These are phyloP conservation scores for Cladobotryum protrusum DNA, from an alignment of 2,329 filamentous ascomycete genomes.

Conservation along the genomic window DNA sequence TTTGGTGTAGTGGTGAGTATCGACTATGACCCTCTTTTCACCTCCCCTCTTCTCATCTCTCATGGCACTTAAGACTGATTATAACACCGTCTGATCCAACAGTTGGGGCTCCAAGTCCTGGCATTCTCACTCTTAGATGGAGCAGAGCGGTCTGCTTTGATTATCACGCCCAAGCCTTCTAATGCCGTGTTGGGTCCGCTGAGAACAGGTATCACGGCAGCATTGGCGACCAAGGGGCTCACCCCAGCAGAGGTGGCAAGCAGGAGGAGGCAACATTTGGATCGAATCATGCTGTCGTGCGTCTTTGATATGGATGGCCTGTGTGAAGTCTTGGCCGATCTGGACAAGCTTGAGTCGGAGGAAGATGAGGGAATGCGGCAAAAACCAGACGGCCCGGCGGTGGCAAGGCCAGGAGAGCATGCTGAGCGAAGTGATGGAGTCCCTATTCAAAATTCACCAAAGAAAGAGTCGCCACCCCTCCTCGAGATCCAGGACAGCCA, in stretches of 20 bases:
- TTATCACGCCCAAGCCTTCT: slow-evolving; percentile 44
- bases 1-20: slow-evolving; percentile 40
- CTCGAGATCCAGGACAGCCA: slow-evolving; percentile 30
- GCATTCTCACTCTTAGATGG: slow-evolving; percentile 32
- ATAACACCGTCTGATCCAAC: not conserved
- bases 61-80: too few relatives aligned
- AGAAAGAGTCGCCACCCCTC: not conserved
- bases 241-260: slow-evolving; percentile 14
- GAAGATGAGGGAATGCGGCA: not conserved
- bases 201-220: slow-evolving; percentile 33
- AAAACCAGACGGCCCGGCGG: not conserved
- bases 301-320: slow-evolving; percentile 55
- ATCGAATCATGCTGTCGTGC: slow-evolving; percentile 46
- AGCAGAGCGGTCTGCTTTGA: slow-evolving; percentile 26
- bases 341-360: slow-evolving; percentile 30
- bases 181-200: slow-evolving; percentile 36
- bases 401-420: not conserved
- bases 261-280: slow-evolving; percentile 33
- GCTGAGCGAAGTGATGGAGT: too few relatives aligned
- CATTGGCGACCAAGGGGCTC: slow-evolving; percentile 20
- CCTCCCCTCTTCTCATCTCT: not conserved
- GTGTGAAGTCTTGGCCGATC: slow-evolving; percentile 49
- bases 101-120: slow-evolving; percentile 46
- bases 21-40: not conserved
- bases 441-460: too few relatives aligned